Evolutionary conservation across 2,329 filamentous ascomycete species (phyloP).

Genomic region (Septoria petroselini): DNA sequence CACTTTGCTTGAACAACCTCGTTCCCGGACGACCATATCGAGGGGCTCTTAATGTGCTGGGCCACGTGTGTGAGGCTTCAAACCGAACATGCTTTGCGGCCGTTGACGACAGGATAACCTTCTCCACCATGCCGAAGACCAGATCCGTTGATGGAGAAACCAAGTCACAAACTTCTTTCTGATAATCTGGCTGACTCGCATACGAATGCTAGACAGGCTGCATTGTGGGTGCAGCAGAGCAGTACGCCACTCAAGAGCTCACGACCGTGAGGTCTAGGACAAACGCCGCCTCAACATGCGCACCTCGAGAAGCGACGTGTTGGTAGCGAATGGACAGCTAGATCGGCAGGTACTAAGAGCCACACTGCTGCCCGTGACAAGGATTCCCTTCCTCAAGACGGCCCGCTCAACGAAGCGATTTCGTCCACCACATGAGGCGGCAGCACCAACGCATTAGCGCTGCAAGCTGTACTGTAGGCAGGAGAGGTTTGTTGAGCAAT

Average conservation of each 20-base stretch:
- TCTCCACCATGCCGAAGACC: neutral
- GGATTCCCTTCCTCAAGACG: slow-evolving; percentile 3
- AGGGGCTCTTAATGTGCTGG: too few relatives aligned
- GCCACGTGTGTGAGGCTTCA: neutral
- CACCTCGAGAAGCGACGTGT: neutral
- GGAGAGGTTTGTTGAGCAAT: too few relatives aligned
- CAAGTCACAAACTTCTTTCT: neutral
- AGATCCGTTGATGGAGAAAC: neutral
- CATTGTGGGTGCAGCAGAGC: too few relatives aligned
- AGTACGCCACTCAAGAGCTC: too few relatives aligned
- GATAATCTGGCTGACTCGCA: neutral
- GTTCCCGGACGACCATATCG: too few relatives aligned
- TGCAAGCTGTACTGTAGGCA: too few relatives aligned
- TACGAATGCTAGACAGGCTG: too few relatives aligned
- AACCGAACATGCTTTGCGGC: neutral
- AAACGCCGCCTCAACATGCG: slow-evolving; percentile 1
- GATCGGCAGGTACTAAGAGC: slow-evolving; percentile 7
- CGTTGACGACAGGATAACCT: neutral
- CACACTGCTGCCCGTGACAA: slow-evolving; percentile 5
- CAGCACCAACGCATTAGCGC: too few relatives aligned
- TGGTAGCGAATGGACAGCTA: slow-evolving; percentile 5
- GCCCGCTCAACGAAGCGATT: neutral
- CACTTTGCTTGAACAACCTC: slow-evolving; percentile 1
- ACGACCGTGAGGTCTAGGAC: too few relatives aligned
- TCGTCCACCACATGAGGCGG: neutral